Base-by-base conservation (phyloP, 257 asterid genomes). In the Solanum arcanum region DNA sequence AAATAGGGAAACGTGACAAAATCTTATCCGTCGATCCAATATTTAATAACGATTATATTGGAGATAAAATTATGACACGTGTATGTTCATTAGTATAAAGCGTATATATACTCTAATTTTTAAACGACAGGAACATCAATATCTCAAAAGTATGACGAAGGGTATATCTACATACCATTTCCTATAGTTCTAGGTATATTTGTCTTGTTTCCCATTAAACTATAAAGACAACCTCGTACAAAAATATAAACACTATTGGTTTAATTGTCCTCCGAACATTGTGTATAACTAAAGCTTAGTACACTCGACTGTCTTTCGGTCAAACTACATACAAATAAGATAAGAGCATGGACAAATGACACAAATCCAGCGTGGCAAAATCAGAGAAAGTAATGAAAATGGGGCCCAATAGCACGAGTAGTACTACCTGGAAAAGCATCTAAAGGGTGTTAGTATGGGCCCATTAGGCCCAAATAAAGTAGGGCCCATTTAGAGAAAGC, bases 351-450 rank as follows among this genome's bases (percentile, higher is more conserved):
- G 44, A 46, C 87, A 35, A 46, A 64, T 68, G 81, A 68, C 87
- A 59, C 44, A 84, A 86, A 47, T 86, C 83, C 87, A 86, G 76
- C 87, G 87, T 72, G 87, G 87, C 87, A 72, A 70, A 29, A 85
- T 31, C 47, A 69, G 39, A 78, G 49, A 31, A 49, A 33, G 68
- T 77, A 46, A 13, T 72, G 37, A 13, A 6, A 47, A 8, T 46
- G 72, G 87, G 87, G 7, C 87, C 87, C 72, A 27, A 20, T 18
- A 47, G 59, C 70, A 75, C 70, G 87, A 86, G 47, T 12, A 23
- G 87, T 72, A 59, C 37, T 86, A 86, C 83, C 87, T 86, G 87
- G 87, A 86, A 86, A 86, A 86, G 83, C 83, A 86, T 70, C 70
- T 23, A 25, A 86, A 37, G 75, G 20, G 66, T 13, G 0, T 5